Evolutionary conservation across 805 yeast species (phyloP), one percentile per base, ranked within the genome.

Genomic region (Vanderwaltozyma polyspora): DNA sequence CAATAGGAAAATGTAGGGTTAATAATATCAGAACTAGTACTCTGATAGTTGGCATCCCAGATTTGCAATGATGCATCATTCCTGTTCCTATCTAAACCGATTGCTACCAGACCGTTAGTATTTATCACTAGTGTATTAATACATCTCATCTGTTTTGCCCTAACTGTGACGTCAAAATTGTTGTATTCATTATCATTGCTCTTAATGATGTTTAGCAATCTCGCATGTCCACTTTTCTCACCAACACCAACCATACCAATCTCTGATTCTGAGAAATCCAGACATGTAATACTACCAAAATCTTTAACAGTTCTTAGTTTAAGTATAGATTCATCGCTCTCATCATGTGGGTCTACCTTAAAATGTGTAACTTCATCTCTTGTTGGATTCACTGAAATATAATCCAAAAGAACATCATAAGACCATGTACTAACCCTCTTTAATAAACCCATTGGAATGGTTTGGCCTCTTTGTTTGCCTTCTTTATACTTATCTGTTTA

Each of bases 341-440:
- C 69, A 15, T 69, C 68, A 37, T 45, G 49, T 22, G 63, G 62
- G 41, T 68, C 61, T 0, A 81, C 74, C 41, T 70, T 72, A 48
- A 77, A 79, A 9, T 82, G 64, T 0, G 79, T 61, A 2, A 84
- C 77, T 45, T 80, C 89, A 51, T 86, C 95, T 3, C 93, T 77
- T 19, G 82, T 67, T 2, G 94, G 91, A 42, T 74, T 79, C 6
- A 79, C 77, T 0, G 82, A 76, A 10, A 82, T 56, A 46, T 57
- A 58, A 36, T 56, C 61, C 18, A 53, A 35, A 32, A 44, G 36
- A 12, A 45, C 51, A 33, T 51, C 59, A 17, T 45, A 48, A 3
- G 60, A 46, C 57, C 60, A 55, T 10, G 50, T 46, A 5, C 49
- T 47, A 9, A 55, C 60, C 21, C 47, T 46, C 32, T 48, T 56